A percentile compares a stretch with the other conserved stretches of the same genome.
Evolutionary conservation across 139 green algal species (phyloP).

Genomic region (Picochlorum sp.): DNA sequence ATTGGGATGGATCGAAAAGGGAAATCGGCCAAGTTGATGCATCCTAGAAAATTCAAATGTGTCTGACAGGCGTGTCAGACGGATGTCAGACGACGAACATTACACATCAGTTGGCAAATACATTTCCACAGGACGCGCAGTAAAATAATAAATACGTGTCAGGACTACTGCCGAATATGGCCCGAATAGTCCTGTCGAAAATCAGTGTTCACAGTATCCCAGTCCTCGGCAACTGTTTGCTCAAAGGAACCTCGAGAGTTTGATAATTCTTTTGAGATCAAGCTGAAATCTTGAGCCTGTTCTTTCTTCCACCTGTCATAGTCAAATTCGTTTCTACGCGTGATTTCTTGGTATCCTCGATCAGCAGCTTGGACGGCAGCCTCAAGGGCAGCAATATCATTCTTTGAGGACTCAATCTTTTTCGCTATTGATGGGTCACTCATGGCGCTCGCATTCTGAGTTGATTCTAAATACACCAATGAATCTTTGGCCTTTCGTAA

Average conservation of each 20-base stretch:
- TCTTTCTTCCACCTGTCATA: conserved; percentile 23
- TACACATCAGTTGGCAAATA: too few relatives aligned
- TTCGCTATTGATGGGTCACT: conserved; percentile 16
- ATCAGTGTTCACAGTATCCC: background rate
- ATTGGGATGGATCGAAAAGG: too few relatives aligned
- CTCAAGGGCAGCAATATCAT: conserved; percentile 44
- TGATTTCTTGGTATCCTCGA: conserved; percentile 47
- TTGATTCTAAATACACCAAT: conserved; percentile 23
- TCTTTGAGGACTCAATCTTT: conserved; percentile 29
- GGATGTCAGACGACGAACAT: too few relatives aligned
- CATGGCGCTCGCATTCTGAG: conserved; percentile 23
- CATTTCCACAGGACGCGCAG: too few relatives aligned
- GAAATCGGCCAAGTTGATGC: too few relatives aligned
- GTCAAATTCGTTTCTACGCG: conserved; percentile 30
- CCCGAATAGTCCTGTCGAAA: too few relatives aligned
- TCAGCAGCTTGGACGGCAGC: conserved; percentile 25
- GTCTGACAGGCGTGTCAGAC: too few relatives aligned
- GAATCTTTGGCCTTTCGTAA: conserved; percentile 24
- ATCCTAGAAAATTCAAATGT: too few relatives aligned
- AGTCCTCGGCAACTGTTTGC: conserved; percentile 11
- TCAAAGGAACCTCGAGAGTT: conserved; percentile 8
- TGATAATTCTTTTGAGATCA: conserved; percentile 13
- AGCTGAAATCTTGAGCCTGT: conserved; percentile 4
- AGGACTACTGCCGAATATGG: too few relatives aligned
- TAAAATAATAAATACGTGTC: too few relatives aligned